Conservation (phyloP, 2,329 filamentous ascomycete genomes). For the Salinomyces thailandicus region DNA sequence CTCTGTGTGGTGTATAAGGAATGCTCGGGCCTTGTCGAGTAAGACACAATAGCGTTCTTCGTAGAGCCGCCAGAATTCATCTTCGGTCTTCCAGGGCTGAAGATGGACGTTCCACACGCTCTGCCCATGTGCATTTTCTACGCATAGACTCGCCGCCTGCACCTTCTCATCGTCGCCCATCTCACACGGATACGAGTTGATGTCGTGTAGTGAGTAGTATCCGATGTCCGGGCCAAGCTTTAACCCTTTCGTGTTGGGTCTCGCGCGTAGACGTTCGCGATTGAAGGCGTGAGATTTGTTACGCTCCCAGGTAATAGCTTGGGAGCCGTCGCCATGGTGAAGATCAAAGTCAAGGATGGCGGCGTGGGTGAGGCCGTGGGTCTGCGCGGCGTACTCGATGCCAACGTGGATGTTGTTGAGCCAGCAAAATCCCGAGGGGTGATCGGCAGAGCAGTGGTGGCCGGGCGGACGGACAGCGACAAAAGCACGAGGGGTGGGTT, state of each 20-base stretch:
- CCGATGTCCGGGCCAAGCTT: conserved; percentile 49
- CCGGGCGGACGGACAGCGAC: conserved; percentile 87
- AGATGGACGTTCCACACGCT: conserved; percentile 94
- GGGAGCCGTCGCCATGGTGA: conserved; percentile 91
- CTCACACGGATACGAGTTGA: conserved; percentile 97
- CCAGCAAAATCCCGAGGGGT: conserved; percentile 96
- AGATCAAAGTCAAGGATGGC: conserved; percentile 89
- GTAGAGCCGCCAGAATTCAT: conserved; percentile 86
- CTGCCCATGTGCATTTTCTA: conserved; percentile 89
- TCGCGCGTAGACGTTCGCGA: conserved; percentile 18
- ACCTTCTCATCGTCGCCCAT: conserved; percentile 88
- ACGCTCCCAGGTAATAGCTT: conserved; percentile 84
- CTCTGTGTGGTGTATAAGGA: conserved; percentile 62
- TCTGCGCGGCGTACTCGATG: conserved; percentile 78
- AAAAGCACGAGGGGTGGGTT: conserved; percentile 52
- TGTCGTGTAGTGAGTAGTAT: conserved; percentile 95
- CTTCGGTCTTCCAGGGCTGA: conserved; percentile 69
- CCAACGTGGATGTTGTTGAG: conserved; percentile 96
- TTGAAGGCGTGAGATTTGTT: conserved; percentile 53
- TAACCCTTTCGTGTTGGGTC: conserved; percentile 18
- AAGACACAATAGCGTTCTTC: conserved; percentile 65
- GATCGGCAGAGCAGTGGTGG: conserved; percentile 83
- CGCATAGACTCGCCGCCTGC: conserved; percentile 83
- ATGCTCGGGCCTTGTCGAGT: conserved; percentile 69
- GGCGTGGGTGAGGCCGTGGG: conserved; percentile 80